These are phyloP conservation scores for Pseudohyphozyma bogoriensis DNA, from an alignment of 768 basidiomycete species.

Conservation along the genomic window DNA sequence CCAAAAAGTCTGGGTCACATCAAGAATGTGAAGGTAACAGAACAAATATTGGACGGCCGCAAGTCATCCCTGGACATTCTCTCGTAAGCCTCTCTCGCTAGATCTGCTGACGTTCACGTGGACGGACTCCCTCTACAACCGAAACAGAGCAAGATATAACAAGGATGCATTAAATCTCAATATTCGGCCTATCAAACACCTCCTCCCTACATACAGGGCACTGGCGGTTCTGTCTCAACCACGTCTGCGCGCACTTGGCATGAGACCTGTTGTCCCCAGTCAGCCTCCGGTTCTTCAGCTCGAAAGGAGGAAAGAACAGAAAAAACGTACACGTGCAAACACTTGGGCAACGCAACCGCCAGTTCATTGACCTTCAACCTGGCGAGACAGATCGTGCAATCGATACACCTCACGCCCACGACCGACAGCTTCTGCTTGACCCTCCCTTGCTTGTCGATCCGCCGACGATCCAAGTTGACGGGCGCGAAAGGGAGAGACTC, in stretches of 20 bases:
- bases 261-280: slow-evolving; percentile 12
- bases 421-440: slow-evolving; percentile 26
- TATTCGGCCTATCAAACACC: slow-evolving; percentile 2
- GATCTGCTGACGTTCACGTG: too few species aligned
- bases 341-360: slow-evolving; percentile 25
- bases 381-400: slow-evolving; percentile 23
- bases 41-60: too few species aligned
- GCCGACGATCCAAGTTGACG: slow-evolving; percentile 20
- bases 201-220: slow-evolving; percentile 22
- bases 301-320: not conserved
- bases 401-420: slow-evolving; percentile 4
- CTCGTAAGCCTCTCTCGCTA: too few species aligned
- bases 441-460: slow-evolving; percentile 25
- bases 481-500: slow-evolving; percentile 19
- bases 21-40: too few species aligned
- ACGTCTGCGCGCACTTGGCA: slow-evolving; percentile 16
- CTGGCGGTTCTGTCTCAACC: slow-evolving; percentile 13
- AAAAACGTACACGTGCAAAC: slow-evolving; percentile 18
- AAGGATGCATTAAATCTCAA: not conserved
- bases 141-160: too few species aligned
- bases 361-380: slow-evolving; percentile 23
- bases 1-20: too few species aligned
- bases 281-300: not conserved
- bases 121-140: too few species aligned
- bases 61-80: too few species aligned